phyloP scores from a whole-genome alignment of 176 grass and related monocot species.

The Eragrostis curvula region DNA sequence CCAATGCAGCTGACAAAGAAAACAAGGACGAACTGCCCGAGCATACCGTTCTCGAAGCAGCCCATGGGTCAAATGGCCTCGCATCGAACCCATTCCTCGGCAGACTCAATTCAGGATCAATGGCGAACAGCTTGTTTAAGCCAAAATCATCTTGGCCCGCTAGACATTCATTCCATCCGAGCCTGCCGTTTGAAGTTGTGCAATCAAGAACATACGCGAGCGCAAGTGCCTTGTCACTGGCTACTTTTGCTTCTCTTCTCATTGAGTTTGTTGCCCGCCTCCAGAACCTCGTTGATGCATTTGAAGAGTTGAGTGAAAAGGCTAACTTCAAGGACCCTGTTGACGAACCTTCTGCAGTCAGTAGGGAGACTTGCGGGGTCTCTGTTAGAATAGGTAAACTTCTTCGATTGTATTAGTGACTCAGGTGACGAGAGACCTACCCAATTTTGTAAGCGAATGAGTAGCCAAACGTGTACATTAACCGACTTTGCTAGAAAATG shows the following conservation, averaged over 20 bases:
- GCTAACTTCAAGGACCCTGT: slow-evolving; percentile 72
- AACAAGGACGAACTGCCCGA: slow-evolving; percentile 16
- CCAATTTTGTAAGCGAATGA: slow-evolving; percentile 4
- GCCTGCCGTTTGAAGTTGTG: slow-evolving; percentile 24
- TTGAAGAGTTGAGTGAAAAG: slow-evolving; percentile 75
- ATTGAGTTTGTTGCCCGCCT: slow-evolving; percentile 90
- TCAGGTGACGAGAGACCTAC: background rate
- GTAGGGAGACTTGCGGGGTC: slow-evolving; percentile 24
- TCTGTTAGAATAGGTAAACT: slow-evolving; percentile 37
- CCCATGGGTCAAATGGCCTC: slow-evolving; percentile 46
- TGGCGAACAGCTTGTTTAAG: slow-evolving; percentile 19
- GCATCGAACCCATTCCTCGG: slow-evolving; percentile 24
- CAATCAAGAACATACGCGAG: slow-evolving; percentile 80
- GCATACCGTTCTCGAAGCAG: background rate
- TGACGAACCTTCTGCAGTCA: slow-evolving; percentile 52
- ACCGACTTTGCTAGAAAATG: slow-evolving; percentile 1
- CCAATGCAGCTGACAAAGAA: slow-evolving; percentile 1
- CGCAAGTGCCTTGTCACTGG: slow-evolving; percentile 84
- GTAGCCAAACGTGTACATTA: slow-evolving; percentile 26
- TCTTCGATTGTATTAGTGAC: slow-evolving; percentile 46
- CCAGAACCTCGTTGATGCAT: slow-evolving; percentile 75
- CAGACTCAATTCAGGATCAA: slow-evolving; percentile 41
- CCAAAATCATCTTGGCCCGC: slow-evolving; percentile 61
- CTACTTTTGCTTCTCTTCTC: slow-evolving; percentile 89
- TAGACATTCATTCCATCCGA: slow-evolving; percentile 50